Conservation (phyloP, 78 protist genomes). For the Dictyostelium firmibasis region DNA sequence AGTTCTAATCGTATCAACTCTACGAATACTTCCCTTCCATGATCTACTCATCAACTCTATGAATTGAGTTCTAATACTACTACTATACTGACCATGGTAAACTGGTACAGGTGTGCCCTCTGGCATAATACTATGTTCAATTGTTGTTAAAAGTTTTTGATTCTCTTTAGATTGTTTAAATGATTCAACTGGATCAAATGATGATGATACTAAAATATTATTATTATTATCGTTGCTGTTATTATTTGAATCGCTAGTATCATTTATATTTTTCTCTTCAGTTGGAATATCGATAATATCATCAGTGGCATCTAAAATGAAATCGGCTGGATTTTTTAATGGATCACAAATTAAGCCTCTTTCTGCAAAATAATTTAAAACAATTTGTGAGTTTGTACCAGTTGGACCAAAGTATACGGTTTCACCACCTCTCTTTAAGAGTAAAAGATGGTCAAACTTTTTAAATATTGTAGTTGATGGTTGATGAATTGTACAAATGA, state of each 20-base stretch:
- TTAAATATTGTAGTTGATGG: conserved; percentile 83
- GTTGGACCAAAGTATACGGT: conserved; percentile 82
- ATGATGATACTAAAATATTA: neutral
- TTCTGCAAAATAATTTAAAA: conserved; percentile 14
- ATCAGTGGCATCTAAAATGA: conserved; percentile 60
- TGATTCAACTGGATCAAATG: conserved; percentile 21
- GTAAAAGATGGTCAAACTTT: conserved; percentile 80
- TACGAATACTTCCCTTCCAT: neutral
- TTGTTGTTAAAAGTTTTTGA: neutral
- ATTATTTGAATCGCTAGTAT: neutral
- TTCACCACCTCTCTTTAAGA: conserved; percentile 87
- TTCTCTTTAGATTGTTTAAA: neutral
- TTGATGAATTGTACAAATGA: conserved; percentile 92
- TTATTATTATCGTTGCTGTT: neutral
- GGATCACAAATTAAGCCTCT: conserved; percentile 51
- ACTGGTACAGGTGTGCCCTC: neutral
- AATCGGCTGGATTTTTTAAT: conserved; percentile 81
- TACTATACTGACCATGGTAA: neutral
- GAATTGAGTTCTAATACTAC: neutral
- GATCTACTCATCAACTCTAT: neutral
- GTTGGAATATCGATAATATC: neutral
- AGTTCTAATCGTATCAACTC: neutral
- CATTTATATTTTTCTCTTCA: neutral
- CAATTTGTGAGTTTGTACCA: conserved; percentile 9
- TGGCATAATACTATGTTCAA: conserved; percentile 16